Conservation (phyloP, 2,329 filamentous ascomycete genomes). For the Phaeophleospora eucalypticola region DNA sequence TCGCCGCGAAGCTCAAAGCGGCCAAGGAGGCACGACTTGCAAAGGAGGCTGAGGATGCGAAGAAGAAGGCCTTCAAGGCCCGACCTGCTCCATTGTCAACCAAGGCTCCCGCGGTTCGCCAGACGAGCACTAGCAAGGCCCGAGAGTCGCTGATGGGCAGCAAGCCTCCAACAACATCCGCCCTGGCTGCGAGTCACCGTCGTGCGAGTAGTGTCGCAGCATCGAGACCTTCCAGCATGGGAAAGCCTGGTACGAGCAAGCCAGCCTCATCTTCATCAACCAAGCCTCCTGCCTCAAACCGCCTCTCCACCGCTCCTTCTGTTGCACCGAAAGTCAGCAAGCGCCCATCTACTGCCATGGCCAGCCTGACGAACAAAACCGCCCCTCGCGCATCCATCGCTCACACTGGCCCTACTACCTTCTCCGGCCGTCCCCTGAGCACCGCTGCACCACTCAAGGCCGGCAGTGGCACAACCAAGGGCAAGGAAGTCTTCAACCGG, state of each 20-base stretch:
- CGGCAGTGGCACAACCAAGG: conserved; percentile 36
- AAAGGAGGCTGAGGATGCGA: conserved; percentile 37
- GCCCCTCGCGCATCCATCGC: conserved; percentile 11
- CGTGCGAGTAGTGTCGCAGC: conserved; percentile 25
- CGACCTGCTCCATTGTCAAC: conserved; percentile 38
- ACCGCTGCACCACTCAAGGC: conserved; percentile 18
- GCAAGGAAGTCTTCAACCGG: conserved; percentile 45
- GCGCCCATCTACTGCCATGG: conserved; percentile 17
- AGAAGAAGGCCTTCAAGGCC: conserved; percentile 45
- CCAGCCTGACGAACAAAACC: conserved; percentile 10
- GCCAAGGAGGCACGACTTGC: conserved; percentile 47
- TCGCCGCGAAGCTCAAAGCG: conserved; percentile 52
- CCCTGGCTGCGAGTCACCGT: conserved; percentile 8
- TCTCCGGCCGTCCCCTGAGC: conserved; percentile 3
- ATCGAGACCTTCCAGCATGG: conserved; percentile 10
- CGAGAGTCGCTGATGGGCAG: conserved; percentile 37
- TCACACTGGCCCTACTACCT: neutral
- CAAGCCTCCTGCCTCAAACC: conserved; percentile 7
- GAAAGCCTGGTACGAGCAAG: conserved; percentile 2
- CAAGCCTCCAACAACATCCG: conserved; percentile 4
- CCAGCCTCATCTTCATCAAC: conserved; percentile 6
- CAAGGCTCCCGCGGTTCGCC: conserved; percentile 36
- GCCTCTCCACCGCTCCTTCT: conserved; percentile 11
- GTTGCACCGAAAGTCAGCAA: conserved; percentile 12
- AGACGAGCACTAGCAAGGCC: conserved; percentile 45